Conservation (phyloP, 2,329 filamentous ascomycete species). For the Gnomoniopsis sp. region DNA sequence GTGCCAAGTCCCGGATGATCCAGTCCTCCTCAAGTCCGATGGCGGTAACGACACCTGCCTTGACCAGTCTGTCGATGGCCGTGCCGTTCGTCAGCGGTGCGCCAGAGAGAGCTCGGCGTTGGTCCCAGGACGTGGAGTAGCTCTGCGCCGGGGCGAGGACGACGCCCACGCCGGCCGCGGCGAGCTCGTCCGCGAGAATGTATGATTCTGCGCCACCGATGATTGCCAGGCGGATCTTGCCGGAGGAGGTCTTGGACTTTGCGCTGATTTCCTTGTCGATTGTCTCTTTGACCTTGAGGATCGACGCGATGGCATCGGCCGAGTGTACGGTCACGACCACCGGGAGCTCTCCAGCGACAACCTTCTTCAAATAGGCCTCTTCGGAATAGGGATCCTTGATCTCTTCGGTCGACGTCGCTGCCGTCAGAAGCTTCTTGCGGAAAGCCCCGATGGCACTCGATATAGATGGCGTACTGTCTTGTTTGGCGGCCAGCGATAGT, state of each 20-base stretch:
- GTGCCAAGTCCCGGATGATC: conserved; percentile 55
- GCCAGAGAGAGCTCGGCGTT: conserved; percentile 59
- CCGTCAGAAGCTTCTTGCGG: conserved; percentile 51
- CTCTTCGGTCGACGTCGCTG: conserved; percentile 37
- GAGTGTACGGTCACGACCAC: conserved; percentile 59
- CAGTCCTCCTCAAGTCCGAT: conserved; percentile 61
- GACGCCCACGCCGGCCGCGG: conserved; percentile 53
- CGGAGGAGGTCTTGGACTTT: conserved; percentile 8
- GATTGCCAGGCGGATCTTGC: conserved; percentile 49
- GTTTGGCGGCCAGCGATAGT: conserved; percentile 45
- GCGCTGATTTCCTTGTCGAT: conserved; percentile 43
- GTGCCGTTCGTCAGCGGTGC: conserved; percentile 66
- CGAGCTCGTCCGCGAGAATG: conserved; percentile 56
- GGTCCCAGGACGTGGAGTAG: conserved; percentile 55
- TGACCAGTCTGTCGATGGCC: conserved; percentile 52
- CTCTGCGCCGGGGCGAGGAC: conserved; percentile 58
- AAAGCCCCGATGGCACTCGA: conserved; percentile 52
- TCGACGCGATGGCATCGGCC: conserved; percentile 58
- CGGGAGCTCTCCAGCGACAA: conserved; percentile 50
- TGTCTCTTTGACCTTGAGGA: conserved; percentile 55
- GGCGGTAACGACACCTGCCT: conserved; percentile 55
- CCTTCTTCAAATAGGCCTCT: conserved; percentile 47
- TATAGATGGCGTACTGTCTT: conserved; percentile 43
- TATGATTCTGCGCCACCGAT: conserved; percentile 62
- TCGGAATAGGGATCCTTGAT: conserved; percentile 43